phyloP scores from a whole-genome alignment of 352 stramenopile species.

The Globisporangium irregulare region DNA sequence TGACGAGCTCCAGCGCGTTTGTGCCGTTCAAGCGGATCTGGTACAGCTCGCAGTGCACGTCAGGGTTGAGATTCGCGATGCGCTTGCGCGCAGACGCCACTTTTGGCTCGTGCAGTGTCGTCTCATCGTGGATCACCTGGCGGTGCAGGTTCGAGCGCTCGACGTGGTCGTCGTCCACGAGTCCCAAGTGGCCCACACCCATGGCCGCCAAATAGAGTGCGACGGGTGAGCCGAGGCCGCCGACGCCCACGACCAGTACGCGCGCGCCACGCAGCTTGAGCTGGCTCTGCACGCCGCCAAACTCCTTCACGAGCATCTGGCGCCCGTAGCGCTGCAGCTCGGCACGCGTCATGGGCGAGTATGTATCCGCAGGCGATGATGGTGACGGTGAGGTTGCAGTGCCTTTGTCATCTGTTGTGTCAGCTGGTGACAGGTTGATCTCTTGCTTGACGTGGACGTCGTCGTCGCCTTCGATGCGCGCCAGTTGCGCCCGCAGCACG shows the following conservation, averaged over 20 bases:
- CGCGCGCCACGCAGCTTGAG: constrained; percentile 63
- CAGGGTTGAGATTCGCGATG: constrained; percentile 75
- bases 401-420: background rate
- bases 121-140: constrained; percentile 93
- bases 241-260: constrained; percentile 92
- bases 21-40: constrained; percentile 48
- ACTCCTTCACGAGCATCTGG: constrained; percentile 93
- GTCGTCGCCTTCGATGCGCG: background rate
- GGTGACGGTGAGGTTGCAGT: background rate
- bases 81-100: constrained; percentile 77
- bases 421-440: background rate
- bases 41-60: constrained; percentile 54
- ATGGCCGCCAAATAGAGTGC: constrained; percentile 94
- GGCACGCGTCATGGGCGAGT: constrained; percentile 39
- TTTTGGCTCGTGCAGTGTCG: constrained; percentile 84
- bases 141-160: constrained; percentile 97
- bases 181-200: constrained; percentile 89
- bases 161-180: constrained; percentile 95
- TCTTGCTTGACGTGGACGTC: background rate
- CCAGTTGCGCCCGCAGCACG: constrained; percentile 15
- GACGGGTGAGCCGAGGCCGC: constrained; percentile 94
- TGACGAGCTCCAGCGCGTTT: constrained; percentile 84
- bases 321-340: constrained; percentile 90
- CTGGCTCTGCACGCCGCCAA: constrained; percentile 86
- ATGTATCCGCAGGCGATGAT: constrained; percentile 8